Evolutionary conservation across 768 basidiomycete genomes (phyloP), one percentile per base, ranked within the genome.

Genomic region (Imleria badia): DNA sequence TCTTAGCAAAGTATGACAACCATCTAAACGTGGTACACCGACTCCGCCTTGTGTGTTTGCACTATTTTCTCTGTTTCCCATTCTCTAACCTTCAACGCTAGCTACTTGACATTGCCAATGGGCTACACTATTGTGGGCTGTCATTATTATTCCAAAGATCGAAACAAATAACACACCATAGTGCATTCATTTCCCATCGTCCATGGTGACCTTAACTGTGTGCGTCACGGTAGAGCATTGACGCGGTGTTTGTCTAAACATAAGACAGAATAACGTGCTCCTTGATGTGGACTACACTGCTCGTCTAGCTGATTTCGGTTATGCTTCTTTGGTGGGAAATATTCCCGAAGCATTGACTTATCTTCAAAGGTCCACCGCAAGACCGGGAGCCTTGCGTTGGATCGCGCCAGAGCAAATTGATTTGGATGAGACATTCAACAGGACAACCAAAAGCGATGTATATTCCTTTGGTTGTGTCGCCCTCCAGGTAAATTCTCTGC

Each of bases 251-350:
- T 12, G 2, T 9, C 51, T 52, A 23, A 54, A 2, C 0, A 5
- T 15, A 1, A 1, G 26, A 46, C 22, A 67, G 66, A 63, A 55
- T 1, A 66, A 68, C 5, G 52, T 67, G 5, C 56, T 68, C 19
- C 19, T 66, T 3, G 60, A 60, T 8, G 49, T 30, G 20, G 39
- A 56, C 2, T 58, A 72, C 22, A 70, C 68, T 23, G 78, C 72
- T 0, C 68, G 72, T n/a, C 58, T 81, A 3, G 69, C 71, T 36
- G 80, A 79, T 53, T 81, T 81, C 38, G 79, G 80, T 1, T 54
- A 63, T 38, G 68, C 71, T 22, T 75, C 77, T 0, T 12, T 63
- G 9, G 23, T 60, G 5, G 61, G 54, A 2, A 52, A 41, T 15
- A 60, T 52, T 11, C 59, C 55, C 0, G 55, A 60, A 29, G 54